Evolutionary conservation across 2,329 filamentous ascomycete species (phyloP).

Genomic region (Fusarium metavorans): DNA sequence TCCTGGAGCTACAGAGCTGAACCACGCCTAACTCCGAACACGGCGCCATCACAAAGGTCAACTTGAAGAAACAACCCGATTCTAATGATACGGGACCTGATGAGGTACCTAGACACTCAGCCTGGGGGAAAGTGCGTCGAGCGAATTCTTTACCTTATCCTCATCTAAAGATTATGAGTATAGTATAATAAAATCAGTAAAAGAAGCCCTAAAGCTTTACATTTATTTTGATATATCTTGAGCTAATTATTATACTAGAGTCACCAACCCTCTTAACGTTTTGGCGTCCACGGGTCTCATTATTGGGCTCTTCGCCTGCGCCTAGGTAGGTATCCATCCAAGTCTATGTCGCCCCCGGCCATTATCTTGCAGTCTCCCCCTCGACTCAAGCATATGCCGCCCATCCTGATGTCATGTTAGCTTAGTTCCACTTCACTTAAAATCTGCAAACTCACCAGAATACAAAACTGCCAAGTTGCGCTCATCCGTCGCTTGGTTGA

Average conservation of each 20-base stretch:
- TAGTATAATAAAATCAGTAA: not conserved
- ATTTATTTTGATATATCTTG: not conserved
- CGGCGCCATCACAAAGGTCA: not conserved
- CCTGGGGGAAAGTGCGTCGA: too few relatives aligned
- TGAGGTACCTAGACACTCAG: too few relatives aligned
- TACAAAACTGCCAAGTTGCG: constrained; percentile 92
- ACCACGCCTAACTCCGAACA: constrained; percentile 19
- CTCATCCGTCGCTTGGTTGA: constrained; percentile 95
- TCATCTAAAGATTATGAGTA: not conserved
- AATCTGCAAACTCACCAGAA: constrained; percentile 66
- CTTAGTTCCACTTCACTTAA: not conserved
- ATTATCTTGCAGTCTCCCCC: too few relatives aligned
- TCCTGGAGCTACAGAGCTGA: constrained; percentile 23
- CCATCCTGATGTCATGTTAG: constrained; percentile 54
- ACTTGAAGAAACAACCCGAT: not conserved
- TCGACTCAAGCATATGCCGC: constrained; percentile 57
- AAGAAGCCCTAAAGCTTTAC: not conserved
- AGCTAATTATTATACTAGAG: not conserved
- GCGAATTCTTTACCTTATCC: not conserved
- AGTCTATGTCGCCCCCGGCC: too few relatives aligned
- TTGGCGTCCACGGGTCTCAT: too few relatives aligned
- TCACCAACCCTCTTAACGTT: too few relatives aligned
- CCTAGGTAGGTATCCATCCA: too few relatives aligned
- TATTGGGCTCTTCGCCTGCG: too few relatives aligned
- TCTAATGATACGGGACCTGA: not conserved